Evolutionary conservation across 2,329 filamentous ascomycete species (phyloP).

Genomic region (Sclerotinia spermophila): DNA sequence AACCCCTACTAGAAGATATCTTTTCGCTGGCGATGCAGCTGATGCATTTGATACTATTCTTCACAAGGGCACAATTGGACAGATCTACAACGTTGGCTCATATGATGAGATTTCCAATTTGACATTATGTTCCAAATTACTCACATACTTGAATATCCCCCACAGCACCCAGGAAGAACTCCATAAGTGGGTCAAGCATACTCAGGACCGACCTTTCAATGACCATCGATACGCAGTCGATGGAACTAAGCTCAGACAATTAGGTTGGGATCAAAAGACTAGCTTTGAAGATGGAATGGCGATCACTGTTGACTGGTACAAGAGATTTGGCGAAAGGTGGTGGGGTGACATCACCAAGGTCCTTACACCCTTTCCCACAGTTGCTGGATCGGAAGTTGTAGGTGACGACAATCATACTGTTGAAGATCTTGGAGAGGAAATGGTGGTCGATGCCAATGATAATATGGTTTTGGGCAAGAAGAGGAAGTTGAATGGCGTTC

Average conservation of each 20-base stretch:
- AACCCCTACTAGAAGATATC: slow-evolving; percentile 68
- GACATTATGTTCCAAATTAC: slow-evolving; percentile 61
- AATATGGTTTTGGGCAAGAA: slow-evolving; percentile 33
- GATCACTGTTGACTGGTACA: slow-evolving; percentile 68
- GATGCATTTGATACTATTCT: slow-evolving; percentile 83
- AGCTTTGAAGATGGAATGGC: slow-evolving; percentile 60
- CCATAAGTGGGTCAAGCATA: slow-evolving; percentile 67
- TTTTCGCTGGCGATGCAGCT: slow-evolving; percentile 75
- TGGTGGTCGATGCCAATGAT: slow-evolving; percentile 28
- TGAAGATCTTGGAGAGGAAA: slow-evolving; percentile 34
- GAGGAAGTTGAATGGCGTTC: slow-evolving; percentile 12
- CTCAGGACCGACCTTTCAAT: slow-evolving; percentile 74
- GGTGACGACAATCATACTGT: slow-evolving; percentile 36
- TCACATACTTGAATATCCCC: slow-evolving; percentile 58
- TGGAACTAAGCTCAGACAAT: slow-evolving; percentile 59
- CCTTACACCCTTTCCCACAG: slow-evolving; percentile 63
- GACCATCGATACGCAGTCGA: slow-evolving; percentile 71
- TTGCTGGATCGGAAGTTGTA: slow-evolving; percentile 53
- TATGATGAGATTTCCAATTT: slow-evolving; percentile 74
- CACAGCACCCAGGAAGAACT: slow-evolving; percentile 51
- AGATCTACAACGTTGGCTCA: slow-evolving; percentile 80
- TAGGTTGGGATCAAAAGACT: slow-evolving; percentile 69
- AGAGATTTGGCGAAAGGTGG: slow-evolving; percentile 61
- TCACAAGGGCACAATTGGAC: slow-evolving; percentile 69
- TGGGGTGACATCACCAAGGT: slow-evolving; percentile 70